Evolutionary conservation across 1,284 basidiomycete genomes (phyloP).

Genomic region (Irpex sp.): DNA sequence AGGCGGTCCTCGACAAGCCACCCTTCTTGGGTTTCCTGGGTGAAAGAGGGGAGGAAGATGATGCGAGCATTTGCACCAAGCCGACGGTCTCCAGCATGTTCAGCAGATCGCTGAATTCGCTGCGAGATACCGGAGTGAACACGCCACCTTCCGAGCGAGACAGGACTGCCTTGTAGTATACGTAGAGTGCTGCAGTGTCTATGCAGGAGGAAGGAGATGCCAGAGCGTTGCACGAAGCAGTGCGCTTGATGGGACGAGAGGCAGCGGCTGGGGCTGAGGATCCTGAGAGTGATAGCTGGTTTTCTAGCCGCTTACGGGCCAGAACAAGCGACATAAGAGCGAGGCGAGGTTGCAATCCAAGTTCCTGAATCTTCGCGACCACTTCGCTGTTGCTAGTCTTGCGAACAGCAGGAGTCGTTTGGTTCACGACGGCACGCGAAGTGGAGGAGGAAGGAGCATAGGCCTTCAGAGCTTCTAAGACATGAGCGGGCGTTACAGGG

Average conservation of each 20-base stretch:
- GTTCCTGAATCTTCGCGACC: slow-evolving; percentile 56
- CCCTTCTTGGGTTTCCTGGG: slow-evolving; percentile 41
- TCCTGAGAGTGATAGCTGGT: slow-evolving; percentile 46
- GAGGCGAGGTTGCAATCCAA: slow-evolving; percentile 71
- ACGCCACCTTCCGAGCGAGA: slow-evolving; percentile 47
- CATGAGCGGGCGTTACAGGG: slow-evolving; percentile 56
- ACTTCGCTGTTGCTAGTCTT: slow-evolving; percentile 54
- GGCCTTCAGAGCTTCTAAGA: slow-evolving; percentile 67
- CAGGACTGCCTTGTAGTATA: slow-evolving; percentile 60
- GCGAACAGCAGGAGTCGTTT: slow-evolving; percentile 16
- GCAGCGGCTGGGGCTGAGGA: slow-evolving; percentile 30
- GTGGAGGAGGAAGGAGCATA: slow-evolving; percentile 48
- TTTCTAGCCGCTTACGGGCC: slow-evolving; percentile 56
- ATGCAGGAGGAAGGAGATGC: slow-evolving; percentile 29
- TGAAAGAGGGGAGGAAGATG: slow-evolving; percentile 26
- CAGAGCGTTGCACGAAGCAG: slow-evolving; percentile 27
- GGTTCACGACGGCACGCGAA: background rate
- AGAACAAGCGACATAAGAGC: slow-evolving; percentile 61
- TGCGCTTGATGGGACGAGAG: slow-evolving; percentile 46
- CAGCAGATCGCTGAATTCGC: slow-evolving; percentile 70
- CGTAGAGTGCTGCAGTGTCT: slow-evolving; percentile 57
- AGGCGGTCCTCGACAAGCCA: slow-evolving; percentile 50
- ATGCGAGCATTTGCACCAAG: slow-evolving; percentile 43
- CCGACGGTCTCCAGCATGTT: slow-evolving; percentile 71
- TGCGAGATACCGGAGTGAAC: slow-evolving; percentile 65